phyloP scores from a whole-genome alignment of 129 eudicot species.

The Artemisia tridentata region DNA sequence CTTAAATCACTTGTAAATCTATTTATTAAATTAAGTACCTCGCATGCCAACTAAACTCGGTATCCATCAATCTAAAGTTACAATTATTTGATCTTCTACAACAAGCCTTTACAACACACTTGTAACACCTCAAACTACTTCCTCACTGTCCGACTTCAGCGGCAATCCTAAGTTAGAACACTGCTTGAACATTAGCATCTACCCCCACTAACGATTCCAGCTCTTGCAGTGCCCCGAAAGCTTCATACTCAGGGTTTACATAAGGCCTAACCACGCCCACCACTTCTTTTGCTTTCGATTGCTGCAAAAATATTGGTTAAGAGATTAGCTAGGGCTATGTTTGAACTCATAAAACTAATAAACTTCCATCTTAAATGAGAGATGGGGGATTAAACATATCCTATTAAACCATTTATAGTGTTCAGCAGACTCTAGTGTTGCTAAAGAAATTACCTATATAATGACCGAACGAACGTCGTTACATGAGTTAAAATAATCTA shows the following conservation, averaged over 20 bases:
- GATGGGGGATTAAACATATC: too few species aligned
- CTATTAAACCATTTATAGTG: too few species aligned
- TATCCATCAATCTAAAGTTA: constrained; percentile 7
- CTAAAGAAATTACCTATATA: too few species aligned
- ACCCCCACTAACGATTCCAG: constrained; percentile 42
- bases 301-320: constrained; percentile 33
- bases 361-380: not conserved
- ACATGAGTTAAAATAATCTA: too few species aligned
- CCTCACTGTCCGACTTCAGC: not conserved
- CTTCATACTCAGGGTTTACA: constrained; percentile 40
- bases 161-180: constrained; percentile 11
- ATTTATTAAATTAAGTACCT: not conserved
- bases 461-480: too few species aligned
- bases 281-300: constrained; percentile 47
- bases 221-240: constrained; percentile 47
- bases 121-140: constrained; percentile 10
- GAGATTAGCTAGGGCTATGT: not conserved
- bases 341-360: not conserved
- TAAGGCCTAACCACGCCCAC: constrained; percentile 42
- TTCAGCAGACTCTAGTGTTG: too few species aligned
- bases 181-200: constrained; percentile 23
- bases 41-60: too few species aligned
- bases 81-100: not conserved
- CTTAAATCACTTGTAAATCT: not conserved
- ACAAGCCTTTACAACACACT: constrained; percentile 3